Base-by-base conservation (phyloP, 2,329 filamentous ascomycete species). In the Madurella mycetomatis region DNA sequence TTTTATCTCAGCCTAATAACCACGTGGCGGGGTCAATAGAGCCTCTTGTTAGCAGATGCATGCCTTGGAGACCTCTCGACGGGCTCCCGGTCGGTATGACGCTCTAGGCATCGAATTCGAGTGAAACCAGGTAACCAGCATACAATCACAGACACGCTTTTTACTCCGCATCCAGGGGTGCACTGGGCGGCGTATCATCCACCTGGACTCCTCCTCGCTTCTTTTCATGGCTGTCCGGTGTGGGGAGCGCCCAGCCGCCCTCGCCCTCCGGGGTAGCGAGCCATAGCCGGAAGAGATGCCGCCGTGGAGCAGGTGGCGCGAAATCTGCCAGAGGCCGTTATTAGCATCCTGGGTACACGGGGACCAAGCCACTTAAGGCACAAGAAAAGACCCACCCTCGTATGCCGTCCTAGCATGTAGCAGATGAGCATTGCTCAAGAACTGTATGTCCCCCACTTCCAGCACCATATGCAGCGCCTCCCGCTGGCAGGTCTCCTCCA, bases 191-290 rank as follows among this genome's bases (percentile, higher is more conserved):
- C 25, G 80, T 88, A 68, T 95, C 83, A 69, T 95, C 82, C 2
- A 96, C 90, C 73, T 95, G 91, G 61, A 95, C 89, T 0, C 90
- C 91, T 8, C 90, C 90, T 16, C 91, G 79, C 81, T 95, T 95
- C 81, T 88, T 89, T 78, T 94, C 87, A 53, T 81, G 75, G 53
- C 82, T 87, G 70, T 95, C 91, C 63, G 83, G 85, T 73, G 92
- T 92, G 1, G 90, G 90, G 70, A 95, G 70, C 49, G 81, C 84
- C 90, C 90, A 95, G 0, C 91, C 91, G 2, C 90, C 91, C 70
- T 95, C 90, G 18, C 72, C 77, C 72, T 92, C 87, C 0, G 90
- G 90, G 2, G 88, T 90, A 11, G 88, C 85, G 52, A 96, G 73
- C 91, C 91, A 96, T 61, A 95, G 73, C 44, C 91, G 78, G 77